Evolutionary conservation across 2,329 filamentous ascomycete species (phyloP), one percentile per base, ranked within the genome.

Genomic region (Pyrenophora tritici-repentis): DNA sequence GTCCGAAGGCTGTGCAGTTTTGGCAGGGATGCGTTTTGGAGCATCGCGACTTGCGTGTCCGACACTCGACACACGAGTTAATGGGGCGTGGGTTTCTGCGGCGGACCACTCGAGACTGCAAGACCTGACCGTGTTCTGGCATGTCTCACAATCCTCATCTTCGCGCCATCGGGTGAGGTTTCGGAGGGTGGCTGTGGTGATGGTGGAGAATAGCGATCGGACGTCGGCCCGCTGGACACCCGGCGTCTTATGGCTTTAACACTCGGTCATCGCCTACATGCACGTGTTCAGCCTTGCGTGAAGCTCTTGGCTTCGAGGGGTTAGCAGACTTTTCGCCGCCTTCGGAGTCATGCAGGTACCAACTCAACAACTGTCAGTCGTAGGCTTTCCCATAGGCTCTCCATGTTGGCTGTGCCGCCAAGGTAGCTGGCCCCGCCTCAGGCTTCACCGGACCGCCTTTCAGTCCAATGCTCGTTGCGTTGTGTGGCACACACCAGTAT

Each of bases 11-110:
- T 7, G 69, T 72, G 62, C 71, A 73, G 49, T 73, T 73, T 53
- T 73, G 70, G 54, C 71, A 73, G 34, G 71, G 71, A 37, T 73
- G 69, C 32, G 71, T 73, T 54, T 73, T 73, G n/a, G 67, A 71
- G 55, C 71, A 73, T 50, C 70, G 63, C 50, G 66, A 70, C 53
- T 73, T 73, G 29, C 71, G 66, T 33, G 70, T 72, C 48, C 71
- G 68, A 53, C 71, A 73, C 52, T 73, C 71, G 51, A 73, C 67
- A 53, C 71, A 73, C 16, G 67, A 71, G 60, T 73, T 73, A 53
- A 73, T 73, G 34, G 71, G 70, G 31, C 71, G 63, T 61, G 71
- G 71, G 58, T 73, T 73, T 56, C 71, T 63, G 54, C 71, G 58
- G 47, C 71, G 69, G 50, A 73, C 71, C 58, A 73, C 67, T 65